These are phyloP conservation scores for Thozetella sp. DNA, from an alignment of 495 filamentous ascomycete species.

Conservation along the genomic window DNA sequence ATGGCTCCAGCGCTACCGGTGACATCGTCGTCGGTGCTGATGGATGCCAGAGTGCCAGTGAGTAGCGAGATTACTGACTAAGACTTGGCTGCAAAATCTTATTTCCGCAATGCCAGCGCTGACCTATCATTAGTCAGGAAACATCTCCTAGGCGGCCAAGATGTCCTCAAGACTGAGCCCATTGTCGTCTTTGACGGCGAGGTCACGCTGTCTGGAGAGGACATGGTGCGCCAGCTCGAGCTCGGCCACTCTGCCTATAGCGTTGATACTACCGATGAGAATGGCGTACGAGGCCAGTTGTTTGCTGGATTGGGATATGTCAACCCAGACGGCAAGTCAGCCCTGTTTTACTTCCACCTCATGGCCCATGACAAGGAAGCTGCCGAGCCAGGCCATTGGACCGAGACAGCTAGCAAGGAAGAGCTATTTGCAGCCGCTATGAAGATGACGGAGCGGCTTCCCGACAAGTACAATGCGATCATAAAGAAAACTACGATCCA, in stretches of 20 bases:
- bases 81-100: too few relatives aligned
- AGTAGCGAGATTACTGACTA: slow-evolving; percentile 2
- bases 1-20: slow-evolving; percentile 57
- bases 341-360: slow-evolving; percentile 27
- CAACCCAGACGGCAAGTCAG: slow-evolving; percentile 13
- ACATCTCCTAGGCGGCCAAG: slow-evolving; percentile 24
- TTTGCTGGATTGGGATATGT: slow-evolving; percentile 24
- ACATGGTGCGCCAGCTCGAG: slow-evolving; percentile 25
- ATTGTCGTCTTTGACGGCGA: slow-evolving; percentile 19
- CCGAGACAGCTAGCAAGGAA: slow-evolving; percentile 12
- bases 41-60: slow-evolving; percentile 37
- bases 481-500: slow-evolving; percentile 16
- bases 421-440: slow-evolving; percentile 18
- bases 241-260: slow-evolving; percentile 24
- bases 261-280: neutral
- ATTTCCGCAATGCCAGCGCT: neutral
- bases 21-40: slow-evolving; percentile 50
- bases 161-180: slow-evolving; percentile 17
- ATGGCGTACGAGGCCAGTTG: slow-evolving; percentile 4
- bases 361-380: slow-evolving; percentile 11
- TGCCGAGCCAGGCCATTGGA: slow-evolving; percentile 21
- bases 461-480: slow-evolving; percentile 16
- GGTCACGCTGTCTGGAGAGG: slow-evolving; percentile 16
- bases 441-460: slow-evolving; percentile 11
- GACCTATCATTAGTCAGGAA: slow-evolving; percentile 20